A percentile compares a stretch with the other conserved stretches of the same genome.
Evolutionary conservation across 768 basidiomycete species (phyloP).

Genomic region (Thelephora aurantiotincta): DNA sequence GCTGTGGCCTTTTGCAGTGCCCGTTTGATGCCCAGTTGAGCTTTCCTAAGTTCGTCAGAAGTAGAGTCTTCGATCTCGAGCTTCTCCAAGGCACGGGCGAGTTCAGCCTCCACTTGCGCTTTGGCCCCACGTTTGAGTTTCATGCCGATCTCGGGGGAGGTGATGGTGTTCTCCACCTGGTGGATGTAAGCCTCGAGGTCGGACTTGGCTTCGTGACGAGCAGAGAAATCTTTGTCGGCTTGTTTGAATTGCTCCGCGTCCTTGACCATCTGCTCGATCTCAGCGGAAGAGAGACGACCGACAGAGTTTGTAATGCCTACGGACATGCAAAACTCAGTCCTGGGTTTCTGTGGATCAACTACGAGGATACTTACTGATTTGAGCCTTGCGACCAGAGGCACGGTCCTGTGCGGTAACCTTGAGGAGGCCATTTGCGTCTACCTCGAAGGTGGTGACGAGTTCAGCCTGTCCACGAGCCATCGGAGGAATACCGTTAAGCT

Average conservation of each 20-base stretch:
- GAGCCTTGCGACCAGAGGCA: slow-evolving; percentile 98
- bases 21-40: slow-evolving; percentile 89
- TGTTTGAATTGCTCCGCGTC: slow-evolving; percentile 96
- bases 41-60: slow-evolving; percentile 91
- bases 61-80: slow-evolving; percentile 94
- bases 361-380: slow-evolving; percentile 56
- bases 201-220: slow-evolving; percentile 95
- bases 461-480: slow-evolving; percentile 99
- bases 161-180: slow-evolving; percentile 93
- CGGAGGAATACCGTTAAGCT: slow-evolving; percentile 96
- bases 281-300: slow-evolving; percentile 90
- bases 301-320: slow-evolving; percentile 96
- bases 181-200: slow-evolving; percentile 97
- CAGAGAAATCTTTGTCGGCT: slow-evolving; percentile 95
- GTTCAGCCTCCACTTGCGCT: slow-evolving; percentile 89
- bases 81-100: slow-evolving; percentile 96
- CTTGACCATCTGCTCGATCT: slow-evolving; percentile 99
- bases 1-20: slow-evolving; percentile 96
- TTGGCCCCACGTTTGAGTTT: slow-evolving; percentile 98
- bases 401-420: slow-evolving; percentile 98
- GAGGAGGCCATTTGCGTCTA: slow-evolving; percentile 97
- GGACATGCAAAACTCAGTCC: slow-evolving; percentile 6
- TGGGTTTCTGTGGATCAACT: slow-evolving; percentile 2
- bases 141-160: slow-evolving; percentile 92
- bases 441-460: slow-evolving; percentile 98